These are phyloP conservation scores for Euphorbia schlechtendalii DNA, from an alignment of 441 rosid genomes.

Conservation along the genomic window DNA sequence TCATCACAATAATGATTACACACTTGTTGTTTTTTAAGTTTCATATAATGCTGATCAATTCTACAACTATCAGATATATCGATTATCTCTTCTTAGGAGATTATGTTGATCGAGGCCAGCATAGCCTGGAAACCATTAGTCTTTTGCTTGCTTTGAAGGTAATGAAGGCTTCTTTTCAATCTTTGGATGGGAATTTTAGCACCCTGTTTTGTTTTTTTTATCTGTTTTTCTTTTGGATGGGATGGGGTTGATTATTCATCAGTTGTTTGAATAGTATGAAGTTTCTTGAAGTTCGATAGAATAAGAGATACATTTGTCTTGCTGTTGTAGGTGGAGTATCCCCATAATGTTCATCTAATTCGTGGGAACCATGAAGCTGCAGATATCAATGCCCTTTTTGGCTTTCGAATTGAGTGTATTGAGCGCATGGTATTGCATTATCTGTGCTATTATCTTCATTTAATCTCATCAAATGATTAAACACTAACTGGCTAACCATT, in stretches of 20 bases:
- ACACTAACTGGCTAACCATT: conserved; percentile 23
- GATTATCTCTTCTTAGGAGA: conserved; percentile 99
- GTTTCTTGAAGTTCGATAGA: conserved; percentile 18
- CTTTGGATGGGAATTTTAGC: background rate
- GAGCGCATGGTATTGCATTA: conserved; percentile 86
- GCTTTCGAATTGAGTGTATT: conserved; percentile 94
- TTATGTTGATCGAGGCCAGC: conserved; percentile 99
- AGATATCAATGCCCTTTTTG: conserved; percentile 97
- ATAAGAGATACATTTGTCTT: conserved; percentile 17
- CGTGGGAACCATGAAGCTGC: conserved; percentile 99
- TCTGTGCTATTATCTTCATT: conserved; percentile 10
- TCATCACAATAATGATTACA: too few relatives aligned
- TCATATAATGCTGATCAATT: conserved; percentile 21
- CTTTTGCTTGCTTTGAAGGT: conserved; percentile 98
- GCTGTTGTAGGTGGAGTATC: conserved; percentile 76
- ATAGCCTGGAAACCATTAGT: conserved; percentile 89
- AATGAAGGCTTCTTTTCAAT: conserved; percentile 15
- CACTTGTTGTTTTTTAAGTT: background rate
- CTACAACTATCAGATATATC: conserved; percentile 64
- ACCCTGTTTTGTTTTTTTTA: background rate
- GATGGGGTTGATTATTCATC: background rate
- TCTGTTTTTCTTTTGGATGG: background rate
- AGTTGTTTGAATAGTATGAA: conserved; percentile 2
- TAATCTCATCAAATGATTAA: conserved; percentile 9
- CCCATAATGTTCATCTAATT: conserved; percentile 79